Evolutionary conservation across 208 protist species (phyloP).

Genomic region (Trypanosoma theileri): DNA sequence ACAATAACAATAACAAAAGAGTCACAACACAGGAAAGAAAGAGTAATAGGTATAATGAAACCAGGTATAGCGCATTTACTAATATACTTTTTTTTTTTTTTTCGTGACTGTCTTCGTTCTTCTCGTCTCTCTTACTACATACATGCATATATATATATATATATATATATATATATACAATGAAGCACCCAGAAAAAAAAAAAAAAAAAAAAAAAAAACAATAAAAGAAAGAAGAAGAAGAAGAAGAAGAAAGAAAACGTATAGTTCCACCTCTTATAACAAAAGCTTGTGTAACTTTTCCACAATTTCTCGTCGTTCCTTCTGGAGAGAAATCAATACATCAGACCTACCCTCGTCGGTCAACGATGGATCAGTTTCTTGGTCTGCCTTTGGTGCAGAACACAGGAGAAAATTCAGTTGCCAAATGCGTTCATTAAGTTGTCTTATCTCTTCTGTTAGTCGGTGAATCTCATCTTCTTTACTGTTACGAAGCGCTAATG

Average conservation of each 20-base stretch:
- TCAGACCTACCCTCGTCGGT: conserved; percentile 3
- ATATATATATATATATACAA: conserved; percentile 1
- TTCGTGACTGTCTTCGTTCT: background rate
- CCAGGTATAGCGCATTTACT: background rate
- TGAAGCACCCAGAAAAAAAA: background rate
- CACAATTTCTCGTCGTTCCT: conserved; percentile 47
- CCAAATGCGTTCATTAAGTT: conserved; percentile 82
- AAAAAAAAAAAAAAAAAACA: conserved; percentile 10
- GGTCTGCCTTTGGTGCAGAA: conserved; percentile 5
- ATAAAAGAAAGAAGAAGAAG: background rate
- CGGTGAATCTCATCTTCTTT: conserved; percentile 72
- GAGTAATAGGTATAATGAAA: background rate
- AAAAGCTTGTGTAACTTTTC: conserved; percentile 54
- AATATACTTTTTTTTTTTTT: background rate
- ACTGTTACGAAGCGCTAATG: conserved; percentile 48
- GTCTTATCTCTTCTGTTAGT: conserved; percentile 68
- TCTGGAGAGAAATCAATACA: conserved; percentile 34
- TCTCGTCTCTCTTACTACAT: background rate
- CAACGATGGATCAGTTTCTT: background rate
- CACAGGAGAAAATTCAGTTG: conserved; percentile 54
- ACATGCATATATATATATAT: background rate
- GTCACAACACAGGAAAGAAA: background rate
- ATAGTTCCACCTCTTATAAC: background rate
- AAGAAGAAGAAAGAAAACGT: conserved; percentile 5
- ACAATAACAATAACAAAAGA: background rate